Evolutionary conservation across 2,329 filamentous ascomycete genomes (phyloP).

Genomic region (Colletotrichum zoysiae): DNA sequence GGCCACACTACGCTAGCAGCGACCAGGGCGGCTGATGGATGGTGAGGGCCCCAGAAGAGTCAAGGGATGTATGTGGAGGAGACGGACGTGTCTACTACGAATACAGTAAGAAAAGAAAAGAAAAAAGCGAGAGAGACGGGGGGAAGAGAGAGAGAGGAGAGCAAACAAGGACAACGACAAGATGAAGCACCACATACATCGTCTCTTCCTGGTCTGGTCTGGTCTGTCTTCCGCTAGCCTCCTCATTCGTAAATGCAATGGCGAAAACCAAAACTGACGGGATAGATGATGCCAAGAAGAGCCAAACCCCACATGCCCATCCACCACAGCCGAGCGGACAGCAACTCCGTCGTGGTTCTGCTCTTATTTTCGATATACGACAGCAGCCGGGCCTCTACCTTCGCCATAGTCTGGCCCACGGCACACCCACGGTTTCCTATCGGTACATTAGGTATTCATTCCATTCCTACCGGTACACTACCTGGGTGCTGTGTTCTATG

Average conservation of each 20-base stretch:
- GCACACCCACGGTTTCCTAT: conserved; percentile 11
- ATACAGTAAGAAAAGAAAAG: neutral
- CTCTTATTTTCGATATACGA: conserved; percentile 20
- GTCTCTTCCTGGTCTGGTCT: neutral
- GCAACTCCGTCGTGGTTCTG: conserved; percentile 14
- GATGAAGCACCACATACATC: conserved; percentile 14
- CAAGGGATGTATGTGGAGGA: neutral
- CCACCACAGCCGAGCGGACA: conserved; percentile 30
- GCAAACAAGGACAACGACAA: conserved; percentile 17
- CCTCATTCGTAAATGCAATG: conserved; percentile 3
- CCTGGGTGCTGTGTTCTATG: neutral
- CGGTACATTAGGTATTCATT: too few relatives aligned
- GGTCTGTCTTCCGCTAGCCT: conserved; percentile 6
- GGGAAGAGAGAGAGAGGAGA: neutral
- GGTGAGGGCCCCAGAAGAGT: conserved; percentile 14
- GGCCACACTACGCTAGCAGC: conserved; percentile 35
- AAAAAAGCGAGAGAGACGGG: neutral
- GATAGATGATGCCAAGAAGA: conserved; percentile 26
- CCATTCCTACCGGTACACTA: neutral
- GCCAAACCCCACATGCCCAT: conserved; percentile 29
- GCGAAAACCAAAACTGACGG: neutral
- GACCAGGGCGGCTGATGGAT: conserved; percentile 38
- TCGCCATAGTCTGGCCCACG: conserved; percentile 25
- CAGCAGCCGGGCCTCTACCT: conserved; percentile 11
- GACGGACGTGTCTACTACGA: neutral